Evolutionary conservation across 2,329 filamentous ascomycete genomes (phyloP).

Genomic region (Cytospora piceae): DNA sequence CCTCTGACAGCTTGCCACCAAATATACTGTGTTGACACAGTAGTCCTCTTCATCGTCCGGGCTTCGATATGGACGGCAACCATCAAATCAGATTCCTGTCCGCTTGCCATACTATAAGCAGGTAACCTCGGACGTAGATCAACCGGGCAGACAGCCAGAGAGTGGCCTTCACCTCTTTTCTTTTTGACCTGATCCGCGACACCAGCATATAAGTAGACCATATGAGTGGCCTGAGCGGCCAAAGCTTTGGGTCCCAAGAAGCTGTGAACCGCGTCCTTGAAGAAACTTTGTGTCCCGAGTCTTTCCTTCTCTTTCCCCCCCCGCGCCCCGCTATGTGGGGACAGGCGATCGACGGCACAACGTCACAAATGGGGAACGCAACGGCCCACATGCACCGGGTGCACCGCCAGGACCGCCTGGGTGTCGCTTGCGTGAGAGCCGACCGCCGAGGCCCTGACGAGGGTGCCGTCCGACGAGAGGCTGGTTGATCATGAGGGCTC

Average conservation of each 20-base stretch:
- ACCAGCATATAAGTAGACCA: not conserved
- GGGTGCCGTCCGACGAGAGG: not conserved
- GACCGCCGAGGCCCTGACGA: constrained; percentile 16
- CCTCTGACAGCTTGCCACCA: too few species aligned
- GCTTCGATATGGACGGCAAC: too few species aligned
- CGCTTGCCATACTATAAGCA: not conserved
- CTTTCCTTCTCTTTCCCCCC: constrained; percentile 15
- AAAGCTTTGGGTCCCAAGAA: not conserved
- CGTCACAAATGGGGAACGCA: constrained; percentile 25
- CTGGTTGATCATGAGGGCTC: not conserved
- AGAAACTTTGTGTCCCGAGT: not conserved
- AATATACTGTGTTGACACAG: too few species aligned
- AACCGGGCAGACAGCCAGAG: not conserved
- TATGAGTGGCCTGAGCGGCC: not conserved
- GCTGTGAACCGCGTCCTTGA: not conserved
- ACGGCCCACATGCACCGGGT: constrained; percentile 13
- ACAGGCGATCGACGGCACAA: constrained; percentile 26
- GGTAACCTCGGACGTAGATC: not conserved
- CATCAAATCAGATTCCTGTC: not conserved
- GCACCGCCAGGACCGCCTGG: constrained; percentile 13
- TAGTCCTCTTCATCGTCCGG: too few species aligned
- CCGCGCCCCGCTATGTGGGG: constrained; percentile 20
- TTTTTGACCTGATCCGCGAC: not conserved
- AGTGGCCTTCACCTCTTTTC: not conserved
- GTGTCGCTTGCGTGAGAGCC: constrained; percentile 7